A percentile compares a stretch with the other conserved stretches of the same genome.
phyloP scores from a whole-genome alignment of 1,284 basidiomycete genomes.

The Prillingera fragicola region DNA sequence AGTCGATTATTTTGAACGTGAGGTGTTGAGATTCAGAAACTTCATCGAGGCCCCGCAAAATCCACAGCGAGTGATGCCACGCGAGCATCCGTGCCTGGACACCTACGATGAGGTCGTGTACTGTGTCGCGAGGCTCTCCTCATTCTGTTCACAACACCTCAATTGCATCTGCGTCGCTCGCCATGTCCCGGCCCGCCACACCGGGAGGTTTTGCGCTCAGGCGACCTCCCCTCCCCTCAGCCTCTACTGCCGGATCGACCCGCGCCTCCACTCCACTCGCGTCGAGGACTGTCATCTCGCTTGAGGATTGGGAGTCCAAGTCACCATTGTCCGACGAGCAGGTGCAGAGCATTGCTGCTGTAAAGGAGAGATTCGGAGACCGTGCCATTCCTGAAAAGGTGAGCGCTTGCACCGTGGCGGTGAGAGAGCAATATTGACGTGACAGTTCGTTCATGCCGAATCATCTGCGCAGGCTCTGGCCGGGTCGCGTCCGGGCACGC shows the following conservation, averaged over 20 bases:
- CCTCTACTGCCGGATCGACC: neutral
- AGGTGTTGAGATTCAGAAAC: slow-evolving; percentile 5
- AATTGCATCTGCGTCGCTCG: too few relatives aligned
- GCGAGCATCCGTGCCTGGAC: neutral
- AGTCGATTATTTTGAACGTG: neutral
- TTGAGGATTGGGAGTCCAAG: slow-evolving; percentile 84
- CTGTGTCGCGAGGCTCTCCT: too few relatives aligned
- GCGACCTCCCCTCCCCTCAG: slow-evolving; percentile 6
- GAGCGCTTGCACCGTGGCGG: slow-evolving; percentile 21
- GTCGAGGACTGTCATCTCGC: slow-evolving; percentile 35
- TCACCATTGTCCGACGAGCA: slow-evolving; percentile 68
- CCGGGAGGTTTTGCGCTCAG: slow-evolving; percentile 17
- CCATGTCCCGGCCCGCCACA: slow-evolving; percentile 17
- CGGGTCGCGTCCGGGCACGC: slow-evolving; percentile 40
- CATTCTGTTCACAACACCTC: too few relatives aligned
- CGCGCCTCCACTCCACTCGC: slow-evolving; percentile 9
- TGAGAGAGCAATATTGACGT: neutral
- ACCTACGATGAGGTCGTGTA: neutral
- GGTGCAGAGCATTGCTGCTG: slow-evolving; percentile 58
- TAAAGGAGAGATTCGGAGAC: slow-evolving; percentile 62
- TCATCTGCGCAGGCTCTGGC: slow-evolving; percentile 20
- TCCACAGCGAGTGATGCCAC: slow-evolving; percentile 3
- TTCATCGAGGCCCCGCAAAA: slow-evolving; percentile 17
- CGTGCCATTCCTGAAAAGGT: slow-evolving; percentile 68
- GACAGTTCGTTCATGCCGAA: slow-evolving; percentile 23